A percentile compares a stretch with the other conserved stretches of the same genome.
Conservation (phyloP, 75 land plant genomes). For the Sequoiadendron giganteum region DNA sequence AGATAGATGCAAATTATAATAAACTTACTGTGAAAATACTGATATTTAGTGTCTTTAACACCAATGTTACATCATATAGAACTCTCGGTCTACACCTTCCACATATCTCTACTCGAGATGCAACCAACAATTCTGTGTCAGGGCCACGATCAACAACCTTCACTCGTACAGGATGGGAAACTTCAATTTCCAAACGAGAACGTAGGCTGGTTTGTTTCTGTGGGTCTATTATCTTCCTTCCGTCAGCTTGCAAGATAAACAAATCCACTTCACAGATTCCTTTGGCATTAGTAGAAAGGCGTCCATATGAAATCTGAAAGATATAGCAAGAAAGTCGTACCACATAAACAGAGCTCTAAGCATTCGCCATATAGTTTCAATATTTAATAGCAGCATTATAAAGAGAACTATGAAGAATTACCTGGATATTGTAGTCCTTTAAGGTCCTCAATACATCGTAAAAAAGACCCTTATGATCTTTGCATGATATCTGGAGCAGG, state of each 20-base stretch:
- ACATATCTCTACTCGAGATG: slow-evolving; percentile 77
- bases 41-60: slow-evolving; percentile 55
- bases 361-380: not conserved
- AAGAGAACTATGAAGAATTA: slow-evolving; percentile 14
- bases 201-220: slow-evolving; percentile 55
- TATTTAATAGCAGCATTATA: not conserved
- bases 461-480: slow-evolving; percentile 78
- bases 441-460: slow-evolving; percentile 85
- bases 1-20: not conserved
- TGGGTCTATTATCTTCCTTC: slow-evolving; percentile 72
- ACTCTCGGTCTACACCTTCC: slow-evolving; percentile 86
- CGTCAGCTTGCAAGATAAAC: slow-evolving; percentile 68
- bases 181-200: slow-evolving; percentile 54
- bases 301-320: slow-evolving; percentile 79
- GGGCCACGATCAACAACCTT: slow-evolving; percentile 68
- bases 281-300: slow-evolving; percentile 38
- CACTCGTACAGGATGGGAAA: slow-evolving; percentile 59
- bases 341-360: not conserved
- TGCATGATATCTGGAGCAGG: slow-evolving; percentile 69
- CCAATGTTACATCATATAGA: slow-evolving; percentile 76
- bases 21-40: slow-evolving; percentile 71
- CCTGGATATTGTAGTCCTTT: slow-evolving; percentile 86
- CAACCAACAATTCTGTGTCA: slow-evolving; percentile 84
- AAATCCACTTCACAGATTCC: slow-evolving; percentile 66
- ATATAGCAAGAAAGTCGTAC: not conserved